phyloP scores from a whole-genome alignment of 345 rosid species.

The Ailanthus altissimus region DNA sequence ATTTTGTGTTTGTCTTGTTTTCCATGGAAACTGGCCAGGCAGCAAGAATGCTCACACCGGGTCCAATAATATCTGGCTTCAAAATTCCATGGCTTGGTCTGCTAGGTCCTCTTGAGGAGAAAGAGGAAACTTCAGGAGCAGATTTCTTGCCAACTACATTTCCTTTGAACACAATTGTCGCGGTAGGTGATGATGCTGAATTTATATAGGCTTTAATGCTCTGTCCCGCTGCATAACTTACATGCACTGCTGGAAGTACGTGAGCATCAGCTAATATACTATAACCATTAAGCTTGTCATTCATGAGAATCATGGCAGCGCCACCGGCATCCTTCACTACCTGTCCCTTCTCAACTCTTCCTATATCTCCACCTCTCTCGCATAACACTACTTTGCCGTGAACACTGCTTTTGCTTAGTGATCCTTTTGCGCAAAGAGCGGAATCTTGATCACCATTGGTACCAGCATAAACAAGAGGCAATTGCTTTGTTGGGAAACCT shows the following conservation, averaged over 20 bases:
- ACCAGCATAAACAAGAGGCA: slow-evolving; percentile 50
- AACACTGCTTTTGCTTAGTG: slow-evolving; percentile 27
- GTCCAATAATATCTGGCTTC: slow-evolving; percentile 53
- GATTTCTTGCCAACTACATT: slow-evolving; percentile 37
- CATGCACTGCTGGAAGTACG: slow-evolving; percentile 46
- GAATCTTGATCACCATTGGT: slow-evolving; percentile 24
- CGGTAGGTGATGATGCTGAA: slow-evolving; percentile 37
- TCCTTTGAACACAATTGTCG: slow-evolving; percentile 40
- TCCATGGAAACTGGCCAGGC: slow-evolving; percentile 46
- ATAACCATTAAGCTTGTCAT: slow-evolving; percentile 29
- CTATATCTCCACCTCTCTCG: slow-evolving; percentile 38
- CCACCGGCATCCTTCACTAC: slow-evolving; percentile 53
- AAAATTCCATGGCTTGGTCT: slow-evolving; percentile 32
- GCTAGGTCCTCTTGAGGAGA: slow-evolving; percentile 54
- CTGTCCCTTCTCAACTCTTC: slow-evolving; percentile 40
- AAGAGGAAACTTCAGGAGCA: slow-evolving; percentile 45
- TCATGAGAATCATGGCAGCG: slow-evolving; percentile 47
- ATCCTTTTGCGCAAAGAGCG: slow-evolving; percentile 33
- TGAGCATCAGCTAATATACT: slow-evolving; percentile 46
- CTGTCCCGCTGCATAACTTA: slow-evolving; percentile 33
- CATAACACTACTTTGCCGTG: slow-evolving; percentile 51
- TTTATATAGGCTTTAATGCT: slow-evolving; percentile 39
- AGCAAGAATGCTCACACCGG: slow-evolving; percentile 54
- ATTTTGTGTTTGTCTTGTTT: slow-evolving; percentile 34
- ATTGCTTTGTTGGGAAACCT: slow-evolving; percentile 28